These are phyloP conservation scores for Astrephomene gubernaculifera DNA, from an alignment of 139 green algal genomes.

Conservation along the genomic window DNA sequence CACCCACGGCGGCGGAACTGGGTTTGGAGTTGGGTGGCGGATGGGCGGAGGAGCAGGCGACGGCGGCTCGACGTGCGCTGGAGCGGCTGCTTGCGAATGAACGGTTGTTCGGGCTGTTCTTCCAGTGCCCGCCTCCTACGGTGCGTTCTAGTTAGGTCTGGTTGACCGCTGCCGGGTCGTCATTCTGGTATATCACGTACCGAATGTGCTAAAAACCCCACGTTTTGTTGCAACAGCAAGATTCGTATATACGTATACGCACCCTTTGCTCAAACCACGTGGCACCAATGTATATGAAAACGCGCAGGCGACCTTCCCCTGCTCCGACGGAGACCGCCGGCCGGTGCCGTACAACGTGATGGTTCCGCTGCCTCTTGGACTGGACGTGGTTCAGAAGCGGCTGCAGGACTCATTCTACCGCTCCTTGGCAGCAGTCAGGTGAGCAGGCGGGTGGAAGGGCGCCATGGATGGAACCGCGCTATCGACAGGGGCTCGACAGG, in stretches of 20 bases:
- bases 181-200: too few relatives aligned
- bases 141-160: background rate
- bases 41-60: conserved; percentile 33
- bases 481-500: too few relatives aligned
- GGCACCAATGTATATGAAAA: too few relatives aligned
- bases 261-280: too few relatives aligned
- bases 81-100: conserved; percentile 19
- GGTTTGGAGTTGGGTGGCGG: background rate
- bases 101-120: conserved; percentile 1
- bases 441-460: too few relatives aligned
- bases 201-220: too few relatives aligned
- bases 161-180: too few relatives aligned
- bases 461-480: too few relatives aligned
- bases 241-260: too few relatives aligned
- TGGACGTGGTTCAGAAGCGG: background rate
- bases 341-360: conserved; percentile 42
- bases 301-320: conserved; percentile 8
- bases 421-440: conserved; percentile 26
- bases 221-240: too few relatives aligned
- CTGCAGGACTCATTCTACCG: conserved; percentile 26
- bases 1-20: background rate
- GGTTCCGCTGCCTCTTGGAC: conserved; percentile 25
- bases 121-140: conserved; percentile 10
- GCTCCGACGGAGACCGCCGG: conserved; percentile 20
- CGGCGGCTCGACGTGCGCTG: conserved; percentile 15